Conservation (phyloP, 495 filamentous ascomycete species). For the Tuber aestivum region DNA sequence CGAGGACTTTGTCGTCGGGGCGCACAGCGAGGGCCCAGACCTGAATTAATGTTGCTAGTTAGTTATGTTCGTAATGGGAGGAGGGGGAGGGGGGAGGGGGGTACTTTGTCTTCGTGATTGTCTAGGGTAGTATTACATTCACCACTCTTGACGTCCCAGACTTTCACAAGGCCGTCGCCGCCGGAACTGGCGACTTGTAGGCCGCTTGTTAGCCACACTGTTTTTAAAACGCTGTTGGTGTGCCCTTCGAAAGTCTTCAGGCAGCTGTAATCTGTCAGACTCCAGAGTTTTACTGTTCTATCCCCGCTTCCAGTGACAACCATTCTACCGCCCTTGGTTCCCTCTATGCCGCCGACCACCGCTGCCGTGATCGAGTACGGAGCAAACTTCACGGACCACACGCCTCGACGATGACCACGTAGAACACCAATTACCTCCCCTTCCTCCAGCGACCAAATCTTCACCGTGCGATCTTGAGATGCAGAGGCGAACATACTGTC, state of each 20-base stretch:
- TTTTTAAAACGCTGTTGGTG: constrained; percentile 88
- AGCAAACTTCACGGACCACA: constrained; percentile 89
- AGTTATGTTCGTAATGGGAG: constrained; percentile 7
- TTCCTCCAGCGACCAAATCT: constrained; percentile 86
- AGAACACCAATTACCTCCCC: constrained; percentile 85
- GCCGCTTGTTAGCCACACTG: constrained; percentile 68
- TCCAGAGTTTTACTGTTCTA: constrained; percentile 96
- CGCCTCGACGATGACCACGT: constrained; percentile 83
- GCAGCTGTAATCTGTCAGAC: constrained; percentile 83
- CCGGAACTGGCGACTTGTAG: constrained; percentile 76
- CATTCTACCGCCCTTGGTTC: constrained; percentile 63
- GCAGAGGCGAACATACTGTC: constrained; percentile 80
- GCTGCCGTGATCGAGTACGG: constrained; percentile 63
- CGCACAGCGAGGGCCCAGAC: constrained; percentile 46
- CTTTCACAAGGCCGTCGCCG: constrained; percentile 92
- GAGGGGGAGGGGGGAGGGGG: constrained; percentile 68
- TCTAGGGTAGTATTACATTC: constrained; percentile 83
- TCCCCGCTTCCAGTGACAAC: constrained; percentile 86
- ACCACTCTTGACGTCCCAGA: constrained; percentile 78
- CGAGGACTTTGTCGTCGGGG: constrained; percentile 51
- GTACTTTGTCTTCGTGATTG: constrained; percentile 91
- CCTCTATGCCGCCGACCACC: constrained; percentile 62
- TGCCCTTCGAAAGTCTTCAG: constrained; percentile 92
- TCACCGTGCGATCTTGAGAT: constrained; percentile 91
- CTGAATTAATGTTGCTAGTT: constrained; percentile 39